A percentile compares a stretch with the other conserved stretches of the same genome.
phyloP scores from a whole-genome alignment of 495 filamentous ascomycete species.

The Jackrogersella multiformis region DNA sequence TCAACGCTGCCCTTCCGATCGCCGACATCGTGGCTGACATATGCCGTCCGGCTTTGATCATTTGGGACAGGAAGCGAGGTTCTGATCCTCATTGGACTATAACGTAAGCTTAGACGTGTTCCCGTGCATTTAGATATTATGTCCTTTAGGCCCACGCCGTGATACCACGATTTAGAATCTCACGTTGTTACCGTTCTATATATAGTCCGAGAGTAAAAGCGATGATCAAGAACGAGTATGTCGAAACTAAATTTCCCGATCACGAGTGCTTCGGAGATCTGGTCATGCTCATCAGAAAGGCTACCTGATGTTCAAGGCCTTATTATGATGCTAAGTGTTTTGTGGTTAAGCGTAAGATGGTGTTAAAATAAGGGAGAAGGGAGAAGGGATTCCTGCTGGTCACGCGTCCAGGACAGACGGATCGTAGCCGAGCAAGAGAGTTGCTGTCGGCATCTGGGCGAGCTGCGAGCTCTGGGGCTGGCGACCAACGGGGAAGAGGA shows the following conservation, averaged over 20 bases:
- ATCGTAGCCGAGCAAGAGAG: too few relatives aligned
- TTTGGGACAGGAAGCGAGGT: conserved; percentile 33
- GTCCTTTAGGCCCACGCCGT: conserved; percentile 1
- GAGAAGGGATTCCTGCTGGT: too few relatives aligned
- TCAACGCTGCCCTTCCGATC: conserved; percentile 40
- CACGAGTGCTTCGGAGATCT: conserved; percentile 10
- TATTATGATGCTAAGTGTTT: conserved; percentile 1
- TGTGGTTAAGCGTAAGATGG: not conserved
- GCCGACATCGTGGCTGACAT: conserved; percentile 45
- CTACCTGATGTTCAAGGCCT: conserved; percentile 12
- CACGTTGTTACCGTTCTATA: not conserved
- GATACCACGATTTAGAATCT: not conserved
- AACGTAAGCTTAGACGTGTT: conserved; percentile 8
- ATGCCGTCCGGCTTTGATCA: conserved; percentile 44
- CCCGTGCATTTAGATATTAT: conserved; percentile 7
- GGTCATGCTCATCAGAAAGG: conserved; percentile 21
- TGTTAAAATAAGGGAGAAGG: too few relatives aligned
- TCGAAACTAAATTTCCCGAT: conserved; percentile 17
- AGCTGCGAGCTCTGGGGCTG: too few relatives aligned
- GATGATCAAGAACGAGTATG: conserved; percentile 24
- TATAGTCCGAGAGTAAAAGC: conserved; percentile 11
- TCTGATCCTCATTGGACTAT: not conserved
- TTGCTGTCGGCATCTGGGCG: too few relatives aligned
- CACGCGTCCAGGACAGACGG: too few relatives aligned
- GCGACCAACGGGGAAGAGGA: too few relatives aligned